Evolutionary conservation across 1,139 yeast species (phyloP).

Genomic region (Blastobotrys niveus): DNA sequence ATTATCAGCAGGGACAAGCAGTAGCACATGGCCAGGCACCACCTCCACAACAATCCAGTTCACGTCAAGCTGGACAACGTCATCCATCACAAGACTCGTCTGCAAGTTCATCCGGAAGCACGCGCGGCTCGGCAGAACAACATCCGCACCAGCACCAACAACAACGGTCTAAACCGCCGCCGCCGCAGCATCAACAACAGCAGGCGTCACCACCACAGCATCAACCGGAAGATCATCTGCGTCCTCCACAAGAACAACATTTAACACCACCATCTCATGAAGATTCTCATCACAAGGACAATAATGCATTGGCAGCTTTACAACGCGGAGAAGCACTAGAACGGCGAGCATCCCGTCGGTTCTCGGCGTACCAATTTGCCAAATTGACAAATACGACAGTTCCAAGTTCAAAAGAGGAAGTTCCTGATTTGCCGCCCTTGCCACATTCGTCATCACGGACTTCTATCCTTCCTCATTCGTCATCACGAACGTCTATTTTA

Average conservation of each 20-base stretch:
- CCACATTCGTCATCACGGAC: conserved; percentile 22
- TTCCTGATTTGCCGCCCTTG: conserved; percentile 29
- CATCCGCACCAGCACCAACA: neutral
- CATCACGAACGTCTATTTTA: conserved; percentile 15
- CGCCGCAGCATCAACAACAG: neutral
- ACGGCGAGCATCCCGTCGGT: conserved; percentile 86
- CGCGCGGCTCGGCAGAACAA: too few species aligned
- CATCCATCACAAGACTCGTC: too few species aligned
- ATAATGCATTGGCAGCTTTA: conserved; percentile 57
- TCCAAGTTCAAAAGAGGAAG: conserved; percentile 21
- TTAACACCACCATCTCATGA: neutral
- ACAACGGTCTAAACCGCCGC: neutral
- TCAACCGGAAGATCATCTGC: neutral
- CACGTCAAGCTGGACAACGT: too few species aligned
- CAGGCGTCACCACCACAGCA: neutral
- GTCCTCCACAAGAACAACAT: neutral
- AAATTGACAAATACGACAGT: conserved; percentile 50
- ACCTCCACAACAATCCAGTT: neutral
- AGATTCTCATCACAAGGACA: conserved; percentile 7
- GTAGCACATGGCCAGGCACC: conserved; percentile 9
- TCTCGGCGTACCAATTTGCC: conserved; percentile 89
- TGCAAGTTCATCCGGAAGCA: too few species aligned
- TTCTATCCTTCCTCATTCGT: conserved; percentile 24
- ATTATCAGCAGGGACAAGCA: conserved; percentile 15
- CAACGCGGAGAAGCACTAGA: conserved; percentile 79